These are phyloP conservation scores for Kuraishia borneana DNA, from an alignment of 805 yeast species.

Conservation along the genomic window DNA sequence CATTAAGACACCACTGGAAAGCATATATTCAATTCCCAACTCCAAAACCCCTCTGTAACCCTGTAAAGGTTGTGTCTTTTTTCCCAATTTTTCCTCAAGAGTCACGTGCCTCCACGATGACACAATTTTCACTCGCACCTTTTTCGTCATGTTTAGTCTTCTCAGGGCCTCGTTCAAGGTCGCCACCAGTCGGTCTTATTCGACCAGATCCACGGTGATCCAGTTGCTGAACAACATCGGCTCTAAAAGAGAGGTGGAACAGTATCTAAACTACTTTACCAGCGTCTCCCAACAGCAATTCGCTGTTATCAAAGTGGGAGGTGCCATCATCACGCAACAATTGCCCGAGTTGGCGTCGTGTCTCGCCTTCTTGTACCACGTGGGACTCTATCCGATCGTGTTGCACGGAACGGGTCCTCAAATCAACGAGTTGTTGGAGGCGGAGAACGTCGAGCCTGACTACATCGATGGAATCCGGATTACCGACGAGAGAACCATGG, in stretches of 20 bases:
- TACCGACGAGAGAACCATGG: constrained; percentile 90
- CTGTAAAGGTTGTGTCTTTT: no score
- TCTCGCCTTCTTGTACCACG: constrained; percentile 91
- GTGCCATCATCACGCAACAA: constrained; percentile 95
- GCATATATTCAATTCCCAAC: no score
- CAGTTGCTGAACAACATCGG: constrained; percentile 94
- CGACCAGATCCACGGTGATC: constrained; percentile 90
- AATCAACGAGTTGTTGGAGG: constrained; percentile 86
- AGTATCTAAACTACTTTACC: constrained; percentile 90
- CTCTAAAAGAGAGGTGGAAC: constrained; percentile 96
- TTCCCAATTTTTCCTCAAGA: no score
- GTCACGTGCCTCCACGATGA: no score
- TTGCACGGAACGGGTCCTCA: constrained; percentile 99
- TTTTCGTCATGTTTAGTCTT: no score
- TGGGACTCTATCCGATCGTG: constrained; percentile 93
- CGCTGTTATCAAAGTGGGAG: constrained; percentile 98
- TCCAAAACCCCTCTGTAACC: no score
- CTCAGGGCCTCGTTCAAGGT: background rate
- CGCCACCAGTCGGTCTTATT: constrained; percentile 18
- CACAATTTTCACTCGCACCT: no score
- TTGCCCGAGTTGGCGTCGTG: constrained; percentile 90
- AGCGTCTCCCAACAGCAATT: constrained; percentile 94
- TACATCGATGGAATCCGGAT: constrained; percentile 95
- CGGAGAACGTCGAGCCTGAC: constrained; percentile 91
- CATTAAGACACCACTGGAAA: no score